Base-by-base conservation (phyloP, 257 asterid species). In the Echium plantagineum region DNA sequence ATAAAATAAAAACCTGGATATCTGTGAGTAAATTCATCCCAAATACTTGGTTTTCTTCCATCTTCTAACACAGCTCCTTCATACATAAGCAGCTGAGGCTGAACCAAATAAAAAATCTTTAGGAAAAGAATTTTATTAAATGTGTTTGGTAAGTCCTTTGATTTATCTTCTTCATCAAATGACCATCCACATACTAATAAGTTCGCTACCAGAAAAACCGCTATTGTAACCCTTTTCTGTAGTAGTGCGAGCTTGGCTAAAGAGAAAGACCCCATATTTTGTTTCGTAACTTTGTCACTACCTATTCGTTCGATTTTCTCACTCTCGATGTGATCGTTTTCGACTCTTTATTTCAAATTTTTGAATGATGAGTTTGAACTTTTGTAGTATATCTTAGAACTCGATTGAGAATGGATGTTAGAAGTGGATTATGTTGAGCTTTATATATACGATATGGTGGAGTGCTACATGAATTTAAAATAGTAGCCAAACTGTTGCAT, bases 11-110 rank as follows among this genome's bases (percentile, higher is more conserved):
- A 15, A 52, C 69, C 52, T 56, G 69, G 68, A 55, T 55, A 26
- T 64, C 31, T 9, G 13, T 15, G 61, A 42, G 55, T 3, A 58
- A 62, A 62, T 19, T 42, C 54, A 19, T 62, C 66, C 66, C 66
- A 62, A 18, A 62, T 51, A 18, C 66, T 62, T 52, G 49, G 59
- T 2, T 8, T 9, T 20, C 49, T 62, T 2, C 66, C 66, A 52
- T 62, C 66, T 7, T 17, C 59, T 9, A 52, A 1, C 8, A 17
- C 46, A 8, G 59, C 66, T 5, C 66, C 66, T 62, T 62, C 66
- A 18, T 7, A 3, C 42, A 21, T 21, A 49, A 26, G 42, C 35
- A 49, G 49, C 52, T 24, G 66, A 52, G 32, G 64, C 64, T 15
- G 64, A 21, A 6, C 64, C 55, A 15, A 60, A 60, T 3, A 60